Evolutionary conservation across 2,329 filamentous ascomycete species (phyloP), one percentile per base, ranked within the genome.

Genomic region (Diaporthe vexans): DNA sequence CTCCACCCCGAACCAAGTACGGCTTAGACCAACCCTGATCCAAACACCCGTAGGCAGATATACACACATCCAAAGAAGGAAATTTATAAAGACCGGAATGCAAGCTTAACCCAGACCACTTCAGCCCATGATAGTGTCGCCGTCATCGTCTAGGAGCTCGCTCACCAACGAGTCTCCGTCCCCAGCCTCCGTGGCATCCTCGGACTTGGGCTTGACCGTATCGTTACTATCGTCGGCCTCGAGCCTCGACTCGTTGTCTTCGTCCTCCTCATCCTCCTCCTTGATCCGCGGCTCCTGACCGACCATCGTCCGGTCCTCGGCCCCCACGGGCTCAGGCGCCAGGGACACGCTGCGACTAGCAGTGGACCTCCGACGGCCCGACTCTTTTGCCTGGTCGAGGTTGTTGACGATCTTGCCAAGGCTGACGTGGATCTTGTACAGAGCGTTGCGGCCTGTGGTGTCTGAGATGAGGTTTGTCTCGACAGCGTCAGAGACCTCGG

Each of bases 341-440:
- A 85, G 79, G 0, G 87, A 89, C 19, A 83, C 82, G 71, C 85
- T 86, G 40, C 86, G 83, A 78, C 87, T 88, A 11, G 81, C 74
- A 33, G 83, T 84, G 33, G 84, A 83, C 37, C 83, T 79, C n/a
- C 82, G 78, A 37, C 72, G 73, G 52, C 77, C 78, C 2, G 80
- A 81, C 71, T 83, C 81, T 51, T 76, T 72, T 76, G 80, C 80
- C 79, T 88, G 88, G 73, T 88, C 88, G 4, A 92, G 85, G 43
- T 81, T 81, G 78, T 92, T 92, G 76, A 93, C 90, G 71, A 93
- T 92, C 83, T 93, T 93, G 78, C 91, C 91, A 0, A 94, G 83
- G 74, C 86, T 88, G 77, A 93, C 88, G 78, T 94, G 91, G 70
- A 93, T 88, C 81, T 93, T 93, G 84, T 91, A 92, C 19, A 93